Percentiles rank a stretch among this genome's conserved stretches.
These are phyloP conservation scores for Cadophora luteo-olivacea DNA, from an alignment of 2,329 filamentous ascomycete genomes.

Conservation along the genomic window DNA sequence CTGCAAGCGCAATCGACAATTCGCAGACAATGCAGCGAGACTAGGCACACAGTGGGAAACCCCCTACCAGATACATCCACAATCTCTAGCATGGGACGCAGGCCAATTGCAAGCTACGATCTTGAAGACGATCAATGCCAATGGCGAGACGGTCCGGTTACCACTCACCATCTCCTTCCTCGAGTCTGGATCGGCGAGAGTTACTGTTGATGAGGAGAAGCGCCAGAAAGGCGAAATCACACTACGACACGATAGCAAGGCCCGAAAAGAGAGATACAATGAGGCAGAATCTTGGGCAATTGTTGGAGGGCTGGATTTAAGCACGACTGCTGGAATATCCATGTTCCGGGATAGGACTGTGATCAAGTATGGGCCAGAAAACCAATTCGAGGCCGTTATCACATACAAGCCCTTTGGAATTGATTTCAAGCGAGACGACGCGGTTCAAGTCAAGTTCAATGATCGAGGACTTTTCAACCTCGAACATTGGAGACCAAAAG, in stretches of 20 bases:
- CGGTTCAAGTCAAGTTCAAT: constrained; percentile 86
- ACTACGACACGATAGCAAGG: constrained; percentile 82
- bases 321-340: constrained; percentile 74
- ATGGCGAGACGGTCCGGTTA: constrained; percentile 74
- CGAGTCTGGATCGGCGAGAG: constrained; percentile 84
- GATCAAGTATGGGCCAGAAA: constrained; percentile 78
- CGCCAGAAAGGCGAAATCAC: constrained; percentile 88
- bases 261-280: constrained; percentile 92
- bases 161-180: constrained; percentile 89
- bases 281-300: constrained; percentile 87
- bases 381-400: constrained; percentile 82
- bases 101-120: constrained; percentile 82
- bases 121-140: constrained; percentile 75
- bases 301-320: constrained; percentile 78
- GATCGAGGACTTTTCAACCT: constrained; percentile 88
- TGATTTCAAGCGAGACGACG: constrained; percentile 84
- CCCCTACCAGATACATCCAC: constrained; percentile 78
- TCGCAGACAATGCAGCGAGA: constrained; percentile 77
- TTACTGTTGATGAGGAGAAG: constrained; percentile 91
- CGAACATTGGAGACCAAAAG: constrained; percentile 93
- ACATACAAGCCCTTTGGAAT: constrained; percentile 82
- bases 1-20: constrained; percentile 92
- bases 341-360: constrained; percentile 68
- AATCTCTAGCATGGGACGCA: constrained; percentile 76
- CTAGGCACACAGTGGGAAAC: constrained; percentile 74